phyloP scores from a whole-genome alignment of 2,329 filamentous ascomycete genomes.

The Stachybotrys echinatus region DNA sequence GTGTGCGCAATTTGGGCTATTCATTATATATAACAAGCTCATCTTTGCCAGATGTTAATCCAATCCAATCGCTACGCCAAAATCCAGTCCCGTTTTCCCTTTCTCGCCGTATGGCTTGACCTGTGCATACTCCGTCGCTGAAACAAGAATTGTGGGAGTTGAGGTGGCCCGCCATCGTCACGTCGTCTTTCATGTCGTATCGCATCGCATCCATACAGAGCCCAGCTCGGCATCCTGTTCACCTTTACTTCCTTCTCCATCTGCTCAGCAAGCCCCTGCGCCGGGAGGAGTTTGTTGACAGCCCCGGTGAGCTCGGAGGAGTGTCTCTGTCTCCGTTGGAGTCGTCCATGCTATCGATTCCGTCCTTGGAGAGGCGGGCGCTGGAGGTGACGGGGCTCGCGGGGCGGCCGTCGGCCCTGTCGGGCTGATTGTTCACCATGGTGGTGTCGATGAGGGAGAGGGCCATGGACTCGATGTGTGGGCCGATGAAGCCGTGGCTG shows the following conservation, averaged over 20 bases:
- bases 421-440: conserved; percentile 14
- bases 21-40: too few relatives aligned
- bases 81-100: background rate
- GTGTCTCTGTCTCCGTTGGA: conserved; percentile 24
- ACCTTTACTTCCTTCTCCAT: conserved; percentile 13
- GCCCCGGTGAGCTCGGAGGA: conserved; percentile 29
- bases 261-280: conserved; percentile 19
- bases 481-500: conserved; percentile 39
- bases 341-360: conserved; percentile 28
- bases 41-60: too few relatives aligned
- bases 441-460: conserved; percentile 19
- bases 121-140: conserved; percentile 14
- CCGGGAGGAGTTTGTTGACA: conserved; percentile 16
- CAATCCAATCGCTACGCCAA: background rate
- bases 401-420: conserved; percentile 13
- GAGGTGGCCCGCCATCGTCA: conserved; percentile 7
- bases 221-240: background rate
- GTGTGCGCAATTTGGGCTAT: too few relatives aligned
- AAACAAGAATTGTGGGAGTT: conserved; percentile 4
- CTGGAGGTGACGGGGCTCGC: conserved; percentile 20
- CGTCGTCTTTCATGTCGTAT: conserved; percentile 5
- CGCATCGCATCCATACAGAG: background rate
- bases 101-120: background rate
- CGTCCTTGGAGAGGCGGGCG: conserved; percentile 29
- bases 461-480: conserved; percentile 26